phyloP scores from a whole-genome alignment of 495 filamentous ascomycete species.

The Thermothielavioides terrestris region DNA sequence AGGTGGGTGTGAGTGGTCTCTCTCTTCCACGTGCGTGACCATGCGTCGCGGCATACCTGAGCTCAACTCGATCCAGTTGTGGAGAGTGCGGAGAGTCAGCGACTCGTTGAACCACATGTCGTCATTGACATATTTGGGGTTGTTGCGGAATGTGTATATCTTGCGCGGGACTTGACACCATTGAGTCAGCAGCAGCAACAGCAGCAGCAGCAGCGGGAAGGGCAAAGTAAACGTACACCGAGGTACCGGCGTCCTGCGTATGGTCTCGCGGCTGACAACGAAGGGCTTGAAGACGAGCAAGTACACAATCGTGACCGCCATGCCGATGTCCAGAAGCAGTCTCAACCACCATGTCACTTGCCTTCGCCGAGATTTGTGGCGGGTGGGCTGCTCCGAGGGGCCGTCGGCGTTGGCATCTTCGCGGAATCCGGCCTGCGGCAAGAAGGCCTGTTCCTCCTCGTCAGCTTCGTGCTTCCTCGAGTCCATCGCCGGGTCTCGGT shows the following conservation, averaged over 20 bases:
- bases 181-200: not conserved
- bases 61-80: constrained; percentile 39
- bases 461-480: too few species aligned
- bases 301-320: too few species aligned
- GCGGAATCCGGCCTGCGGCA: too few species aligned
- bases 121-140: constrained; percentile 31
- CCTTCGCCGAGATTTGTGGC: too few species aligned
- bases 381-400: too few species aligned
- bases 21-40: not conserved
- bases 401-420: too few species aligned
- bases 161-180: constrained; percentile 31
- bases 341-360: too few species aligned
- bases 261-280: constrained; percentile 72
- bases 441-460: too few species aligned
- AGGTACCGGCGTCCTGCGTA: constrained; percentile 49
- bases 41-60: constrained; percentile 19
- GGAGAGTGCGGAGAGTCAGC: constrained; percentile 33
- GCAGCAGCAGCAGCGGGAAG: too few species aligned
- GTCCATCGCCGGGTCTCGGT: too few species aligned
- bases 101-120: constrained; percentile 38
- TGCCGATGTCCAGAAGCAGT: too few species aligned
- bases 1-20: not conserved
- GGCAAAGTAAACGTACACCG: constrained; percentile 1
- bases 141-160: constrained; percentile 32
- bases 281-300: too few species aligned